Evolutionary conservation across 208 protist genomes (phyloP).

Genomic region (Sergeia podlipaevii): DNA sequence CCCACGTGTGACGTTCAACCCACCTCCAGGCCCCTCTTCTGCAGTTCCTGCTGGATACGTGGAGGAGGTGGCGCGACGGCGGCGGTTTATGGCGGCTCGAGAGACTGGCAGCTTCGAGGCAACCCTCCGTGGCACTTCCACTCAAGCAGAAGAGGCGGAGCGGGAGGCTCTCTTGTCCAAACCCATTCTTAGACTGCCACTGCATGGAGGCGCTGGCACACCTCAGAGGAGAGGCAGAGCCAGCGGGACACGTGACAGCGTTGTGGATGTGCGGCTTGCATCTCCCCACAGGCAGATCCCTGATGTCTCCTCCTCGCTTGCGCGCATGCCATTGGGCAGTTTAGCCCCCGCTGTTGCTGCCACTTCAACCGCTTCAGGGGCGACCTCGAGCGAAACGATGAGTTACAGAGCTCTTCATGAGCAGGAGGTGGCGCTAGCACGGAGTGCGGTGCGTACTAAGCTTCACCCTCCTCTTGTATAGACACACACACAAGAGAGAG

Average conservation of each 20-base stretch:
- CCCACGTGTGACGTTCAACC: constrained; percentile 42
- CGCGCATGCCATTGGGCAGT: too few relatives aligned
- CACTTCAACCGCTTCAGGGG: too few relatives aligned
- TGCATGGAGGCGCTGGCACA: constrained; percentile 15
- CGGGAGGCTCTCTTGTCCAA: background rate
- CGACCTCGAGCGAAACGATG: too few relatives aligned
- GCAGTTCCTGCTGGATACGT: constrained; percentile 72
- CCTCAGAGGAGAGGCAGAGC: background rate
- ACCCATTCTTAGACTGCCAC: constrained; percentile 63
- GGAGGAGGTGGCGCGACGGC: constrained; percentile 64
- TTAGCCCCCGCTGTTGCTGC: too few relatives aligned
- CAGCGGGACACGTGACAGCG: constrained; percentile 4
- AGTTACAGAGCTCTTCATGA: too few relatives aligned
- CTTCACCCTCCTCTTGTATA: too few relatives aligned
- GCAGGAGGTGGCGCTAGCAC: too few relatives aligned
- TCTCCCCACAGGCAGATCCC: constrained; percentile 5
- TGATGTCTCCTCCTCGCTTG: background rate
- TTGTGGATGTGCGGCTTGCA: constrained; percentile 53
- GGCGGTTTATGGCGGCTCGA: constrained; percentile 36
- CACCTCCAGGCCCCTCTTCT: constrained; percentile 49
- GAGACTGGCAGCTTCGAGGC: constrained; percentile 2
- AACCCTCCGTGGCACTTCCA: constrained; percentile 18
- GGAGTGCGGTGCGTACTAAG: too few relatives aligned
- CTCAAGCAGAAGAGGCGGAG: constrained; percentile 12
- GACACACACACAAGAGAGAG: too few relatives aligned